Evolutionary conservation across 768 basidiomycete genomes (phyloP).

Genomic region (Tricholoma flavovirens): DNA sequence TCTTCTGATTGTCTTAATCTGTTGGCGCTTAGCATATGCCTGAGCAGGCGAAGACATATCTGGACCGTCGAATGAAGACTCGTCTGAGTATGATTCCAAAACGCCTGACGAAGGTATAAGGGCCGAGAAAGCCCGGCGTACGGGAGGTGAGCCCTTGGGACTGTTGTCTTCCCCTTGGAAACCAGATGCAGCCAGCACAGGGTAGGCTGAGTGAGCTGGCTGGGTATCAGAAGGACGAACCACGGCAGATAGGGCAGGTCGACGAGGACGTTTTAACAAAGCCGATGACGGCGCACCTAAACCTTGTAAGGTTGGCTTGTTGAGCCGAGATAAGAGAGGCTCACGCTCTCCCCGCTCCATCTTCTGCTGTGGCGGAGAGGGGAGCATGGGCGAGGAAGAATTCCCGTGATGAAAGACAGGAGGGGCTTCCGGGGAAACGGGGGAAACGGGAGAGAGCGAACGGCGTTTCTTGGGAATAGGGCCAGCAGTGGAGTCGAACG

Average conservation of each 20-base stretch:
- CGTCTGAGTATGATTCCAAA: constrained; percentile 38
- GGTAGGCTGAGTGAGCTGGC: constrained; percentile 37
- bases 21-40: constrained; percentile 73
- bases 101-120: constrained; percentile 61
- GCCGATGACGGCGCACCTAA: constrained; percentile 49
- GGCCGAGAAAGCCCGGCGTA: constrained; percentile 73
- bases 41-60: constrained; percentile 80
- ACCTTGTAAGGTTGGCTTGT: constrained; percentile 47
- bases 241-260: constrained; percentile 64
- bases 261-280: constrained; percentile 53
- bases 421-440: constrained; percentile 30
- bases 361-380: constrained; percentile 47
- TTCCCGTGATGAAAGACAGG: constrained; percentile 31
- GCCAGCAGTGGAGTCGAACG: constrained; percentile 39
- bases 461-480: constrained; percentile 49
- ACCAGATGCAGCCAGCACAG: constrained; percentile 27
- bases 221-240: constrained; percentile 39
- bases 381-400: constrained; percentile 45
- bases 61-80: constrained; percentile 58
- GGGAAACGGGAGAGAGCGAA: constrained; percentile 40
- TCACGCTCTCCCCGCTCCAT: constrained; percentile 44
- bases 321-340: constrained; percentile 41
- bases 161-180: constrained; percentile 20
- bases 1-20: constrained; percentile 69
- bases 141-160: constrained; percentile 40